Evolutionary conservation across 2,329 filamentous ascomycete genomes (phyloP), one percentile per base, ranked within the genome.

Genomic region (Orbilia ellipsospora): DNA sequence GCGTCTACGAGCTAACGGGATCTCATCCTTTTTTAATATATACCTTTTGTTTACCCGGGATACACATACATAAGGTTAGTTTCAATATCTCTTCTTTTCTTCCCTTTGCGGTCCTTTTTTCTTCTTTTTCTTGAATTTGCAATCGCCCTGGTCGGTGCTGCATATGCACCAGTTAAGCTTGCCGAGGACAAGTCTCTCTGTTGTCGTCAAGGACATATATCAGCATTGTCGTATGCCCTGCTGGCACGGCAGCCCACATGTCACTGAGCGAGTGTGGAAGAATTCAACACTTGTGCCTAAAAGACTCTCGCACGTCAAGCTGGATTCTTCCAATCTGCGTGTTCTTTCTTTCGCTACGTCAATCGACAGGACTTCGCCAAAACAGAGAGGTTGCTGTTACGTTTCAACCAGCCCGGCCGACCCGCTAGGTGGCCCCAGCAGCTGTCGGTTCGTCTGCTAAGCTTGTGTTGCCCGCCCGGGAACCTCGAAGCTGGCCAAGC

Each of bases 111-210:
- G 31, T 6, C 31, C 23, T 36, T 10, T 45, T 45, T 60, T 48
- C 51, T 55, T 50, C 45, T 44, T 18, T 60, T 59, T 42, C 42
- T 50, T 60, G 36, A 44, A 20, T 23, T 42, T 40, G 20, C 20
- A 31, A 15, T 40, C 48, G 42, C 63, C 54, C 52, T 68, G 52
- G 54, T 68, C 64, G 20, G 13, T 55, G 52, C 50, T 42, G 20
- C 18, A 54, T 64, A 42, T 52, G 55, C 64, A 68, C 40, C 44
- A 60, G 64, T 68, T 60, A 68, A 68, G 64, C 64, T 68, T 68
- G 64, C 64, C 64, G 64, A 60, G 63, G 40, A 67, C 63, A 67
- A 67, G 52, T 59, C 52, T 64, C 5, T 13, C 36, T 42, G 15
- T n/a, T 23, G 45, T 48, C 16, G 26, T 36, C 10, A 36, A 36